These are phyloP conservation scores for Alliaria petiolata DNA, from an alignment of 345 rosid species.

Conservation along the genomic window DNA sequence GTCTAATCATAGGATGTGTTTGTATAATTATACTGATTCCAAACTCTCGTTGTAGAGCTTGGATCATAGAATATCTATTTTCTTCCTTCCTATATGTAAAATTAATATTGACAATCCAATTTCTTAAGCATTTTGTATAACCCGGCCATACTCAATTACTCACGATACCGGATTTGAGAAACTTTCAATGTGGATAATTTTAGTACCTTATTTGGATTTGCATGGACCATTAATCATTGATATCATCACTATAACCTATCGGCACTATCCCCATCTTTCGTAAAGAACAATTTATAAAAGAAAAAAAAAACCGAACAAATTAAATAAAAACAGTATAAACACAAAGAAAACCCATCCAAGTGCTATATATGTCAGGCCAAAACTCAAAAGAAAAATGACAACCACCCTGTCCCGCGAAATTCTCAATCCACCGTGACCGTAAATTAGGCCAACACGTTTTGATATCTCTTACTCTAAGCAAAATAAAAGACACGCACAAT, in stretches of 20 bases:
- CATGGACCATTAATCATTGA: slow-evolving; percentile 8
- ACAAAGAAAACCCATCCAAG: not conserved
- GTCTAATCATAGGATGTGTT: slow-evolving; percentile 1
- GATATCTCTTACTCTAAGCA: slow-evolving; percentile 1
- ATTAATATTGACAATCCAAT: not conserved
- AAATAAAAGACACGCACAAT: slow-evolving; percentile 26
- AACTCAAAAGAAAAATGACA: not conserved
- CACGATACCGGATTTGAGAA: not conserved
- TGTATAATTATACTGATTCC: not conserved
- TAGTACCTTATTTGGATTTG: not conserved
- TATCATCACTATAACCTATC: not conserved
- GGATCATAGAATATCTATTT: not conserved
- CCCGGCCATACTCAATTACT: not conserved
- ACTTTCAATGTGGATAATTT: not conserved
- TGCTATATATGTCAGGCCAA: not conserved
- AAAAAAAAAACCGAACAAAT: not conserved
- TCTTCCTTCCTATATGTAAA: not conserved
- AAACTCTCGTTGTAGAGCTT: not conserved
- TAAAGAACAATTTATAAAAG: not conserved
- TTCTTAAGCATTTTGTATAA: not conserved
- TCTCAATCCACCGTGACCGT: slow-evolving; percentile 8
- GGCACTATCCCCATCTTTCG: not conserved
- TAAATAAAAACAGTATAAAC: not conserved
- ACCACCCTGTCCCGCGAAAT: not conserved
- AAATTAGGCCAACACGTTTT: slow-evolving; percentile 19